Evolutionary conservation across 129 eudicot genomes (phyloP), one percentile per base, ranked within the genome.

Genomic region (Flaveria bidentis): DNA sequence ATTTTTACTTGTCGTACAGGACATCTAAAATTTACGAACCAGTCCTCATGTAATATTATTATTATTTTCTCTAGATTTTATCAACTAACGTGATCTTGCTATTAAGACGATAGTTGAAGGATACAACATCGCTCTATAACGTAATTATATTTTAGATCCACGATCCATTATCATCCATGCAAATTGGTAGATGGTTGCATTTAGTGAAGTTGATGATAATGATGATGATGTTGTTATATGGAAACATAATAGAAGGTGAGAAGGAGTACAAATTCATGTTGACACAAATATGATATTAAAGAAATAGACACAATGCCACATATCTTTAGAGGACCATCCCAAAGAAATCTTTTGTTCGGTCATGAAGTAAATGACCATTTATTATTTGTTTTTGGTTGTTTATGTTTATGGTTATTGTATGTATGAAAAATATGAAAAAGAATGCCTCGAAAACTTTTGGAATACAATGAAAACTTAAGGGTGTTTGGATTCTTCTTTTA

Each of bases 171-270:
- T 62, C 20, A 62, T 28, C 2, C 11, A 62, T 26, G 67, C n/a
- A 25, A 28, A 62, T 28, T 62, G 68, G 68, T 62, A 30, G 42
- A 62, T 8, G 45, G 45, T 62, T 15, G 45, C 68, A 62, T 62
- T 62, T 62, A 62, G 6, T 62, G 9, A 25, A 10, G 39, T 8
- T 22, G 64, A 20, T 25, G 67, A 61, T 6, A 6, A 25, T 25
- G 45, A 62, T 62, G 45, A 26, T 62, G 45, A 26, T 33, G 18
- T 26, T 62, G 45, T 62, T 62, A 28, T 11, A 44, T 28, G 17
- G 45, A 62, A 62, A 26, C 68, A 62, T 28, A 28, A 28, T 30
- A 62, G 28, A 28, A 30, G 44, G 8, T 60, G 39, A 23, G n/a
- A 15, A 9, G 12, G 68, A 28, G 45, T 62, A 62, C 68, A 62